Base-by-base conservation (phyloP, 768 basidiomycete species). In the Naganishia vaughanmartiniae region DNA sequence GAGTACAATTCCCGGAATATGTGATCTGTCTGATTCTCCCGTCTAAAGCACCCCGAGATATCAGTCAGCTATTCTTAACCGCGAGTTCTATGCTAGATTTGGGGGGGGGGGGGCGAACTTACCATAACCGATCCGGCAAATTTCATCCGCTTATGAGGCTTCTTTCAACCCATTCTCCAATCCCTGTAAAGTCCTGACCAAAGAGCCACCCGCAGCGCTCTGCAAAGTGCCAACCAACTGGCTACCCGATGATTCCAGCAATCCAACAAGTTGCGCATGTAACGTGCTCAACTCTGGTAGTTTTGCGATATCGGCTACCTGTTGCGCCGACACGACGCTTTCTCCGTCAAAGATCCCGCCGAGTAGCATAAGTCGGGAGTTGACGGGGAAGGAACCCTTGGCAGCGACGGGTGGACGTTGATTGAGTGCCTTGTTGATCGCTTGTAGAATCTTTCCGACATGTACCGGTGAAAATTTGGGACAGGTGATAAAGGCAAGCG, bases 241-340 rank as follows among this genome's bases (percentile, higher is more conserved):
- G 72, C 86, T 84, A 14, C 87, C 88, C 54, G 91, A 91, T 17
- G 87, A 84, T 69, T 89, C 89, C 71, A 97, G 79, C 81, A 96
- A 72, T 10, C 93, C 93, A 17, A 94, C 89, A 68, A 97, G 85
- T 81, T 95, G 92, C 21, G 88, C 88, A 65, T 89, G 83, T 71
- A 96, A 80, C 2, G 87, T 88, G 46, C 90, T 89, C 76, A 95
- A 81, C 54, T 89, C 86, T 26, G 93, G 93, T 65, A 95, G 81
- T 24, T 60, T 54, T 36, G 88, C 86, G 5, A 93, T 86, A 17
- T 87, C 84, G 77, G 84, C 83, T 67, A 93, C 82, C 6, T 85
- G 85, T 12, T 84, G 81, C 24, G 86, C 84, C 65, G 87, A 83
- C 79, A 93, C 86, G 68, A 91, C 83, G 71, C 85, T 83, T 42